phyloP scores from a whole-genome alignment of 208 protist genomes.

The Trypanosoma avium region DNA sequence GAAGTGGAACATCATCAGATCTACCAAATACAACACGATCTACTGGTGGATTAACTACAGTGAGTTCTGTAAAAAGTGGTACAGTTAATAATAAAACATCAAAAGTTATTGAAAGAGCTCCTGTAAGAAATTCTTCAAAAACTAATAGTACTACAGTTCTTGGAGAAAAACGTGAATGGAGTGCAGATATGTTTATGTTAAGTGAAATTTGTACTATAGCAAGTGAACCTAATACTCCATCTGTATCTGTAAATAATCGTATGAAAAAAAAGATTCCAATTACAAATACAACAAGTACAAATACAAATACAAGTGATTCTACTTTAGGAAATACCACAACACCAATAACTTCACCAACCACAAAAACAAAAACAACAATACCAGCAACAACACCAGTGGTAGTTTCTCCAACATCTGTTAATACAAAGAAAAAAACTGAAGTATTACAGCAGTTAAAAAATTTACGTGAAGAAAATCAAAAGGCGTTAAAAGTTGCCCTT shows the following conservation, averaged over 20 bases:
- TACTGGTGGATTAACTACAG: conserved; percentile 1
- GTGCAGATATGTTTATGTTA: conserved; percentile 20
- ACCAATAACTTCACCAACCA: neutral
- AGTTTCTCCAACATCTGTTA: too few relatives aligned
- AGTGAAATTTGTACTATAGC: conserved; percentile 18
- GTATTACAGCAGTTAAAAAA: conserved; percentile 47
- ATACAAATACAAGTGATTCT: neutral
- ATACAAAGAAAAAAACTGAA: conserved; percentile 25
- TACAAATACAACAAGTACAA: neutral
- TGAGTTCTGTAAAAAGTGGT: neutral
- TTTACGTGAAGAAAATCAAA: conserved; percentile 60
- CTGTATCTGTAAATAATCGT: neutral
- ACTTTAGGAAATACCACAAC: neutral
- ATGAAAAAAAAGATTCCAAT: neutral
- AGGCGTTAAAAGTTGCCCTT: conserved; percentile 45
- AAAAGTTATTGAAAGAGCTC: neutral
- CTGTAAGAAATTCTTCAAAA: neutral
- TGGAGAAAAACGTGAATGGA: conserved; percentile 32
- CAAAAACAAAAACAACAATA: neutral
- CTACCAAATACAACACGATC: neutral
- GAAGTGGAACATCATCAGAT: neutral
- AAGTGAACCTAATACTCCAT: conserved; percentile 15
- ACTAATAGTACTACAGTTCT: neutral
- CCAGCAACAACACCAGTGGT: too few relatives aligned
- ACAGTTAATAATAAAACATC: neutral